Percentiles rank a stretch among this genome's conserved stretches.
Evolutionary conservation across 225 moss, liverwort and hornwort genomes (phyloP).

Genomic region (Physcomitrium patens): DNA sequence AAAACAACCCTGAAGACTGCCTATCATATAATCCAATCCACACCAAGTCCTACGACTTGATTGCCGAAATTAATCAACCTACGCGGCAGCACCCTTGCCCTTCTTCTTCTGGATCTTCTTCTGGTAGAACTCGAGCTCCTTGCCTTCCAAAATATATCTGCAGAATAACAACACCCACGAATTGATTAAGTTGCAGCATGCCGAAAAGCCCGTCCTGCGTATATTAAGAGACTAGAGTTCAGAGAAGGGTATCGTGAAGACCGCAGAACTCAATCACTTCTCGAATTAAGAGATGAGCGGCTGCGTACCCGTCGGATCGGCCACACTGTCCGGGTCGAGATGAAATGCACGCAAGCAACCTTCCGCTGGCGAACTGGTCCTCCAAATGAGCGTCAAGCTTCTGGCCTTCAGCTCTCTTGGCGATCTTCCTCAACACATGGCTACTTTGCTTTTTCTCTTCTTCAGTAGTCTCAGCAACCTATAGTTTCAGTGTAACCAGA

Average conservation of each 20-base stretch:
- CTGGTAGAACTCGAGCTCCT: constrained; percentile 90
- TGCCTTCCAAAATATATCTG: constrained; percentile 92
- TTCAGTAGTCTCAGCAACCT: constrained; percentile 48
- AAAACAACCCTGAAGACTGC: constrained; percentile 36
- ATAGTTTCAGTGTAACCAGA: neutral
- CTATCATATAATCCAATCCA: constrained; percentile 41
- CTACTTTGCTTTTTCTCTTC: constrained; percentile 61
- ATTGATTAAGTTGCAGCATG: neutral
- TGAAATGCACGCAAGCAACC: constrained; percentile 58
- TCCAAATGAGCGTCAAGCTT: constrained; percentile 84
- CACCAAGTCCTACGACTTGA: constrained; percentile 40
- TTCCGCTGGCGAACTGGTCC: constrained; percentile 89
- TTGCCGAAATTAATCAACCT: constrained; percentile 30
- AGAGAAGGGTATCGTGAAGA: too few relatives aligned
- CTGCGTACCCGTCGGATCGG: constrained; percentile 66
- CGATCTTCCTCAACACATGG: constrained; percentile 63
- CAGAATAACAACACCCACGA: neutral
- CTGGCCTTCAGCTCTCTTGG: constrained; percentile 73
- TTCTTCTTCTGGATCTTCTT: constrained; percentile 98
- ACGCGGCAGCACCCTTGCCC: constrained; percentile 82
- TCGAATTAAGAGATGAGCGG: neutral
- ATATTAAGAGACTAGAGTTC: too few relatives aligned
- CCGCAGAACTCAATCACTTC: neutral
- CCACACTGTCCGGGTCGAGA: constrained; percentile 95
- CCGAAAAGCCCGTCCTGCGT: neutral